Base-by-base conservation (phyloP, 176 grass and related monocot species). In the Musa schizocarpa region DNA sequence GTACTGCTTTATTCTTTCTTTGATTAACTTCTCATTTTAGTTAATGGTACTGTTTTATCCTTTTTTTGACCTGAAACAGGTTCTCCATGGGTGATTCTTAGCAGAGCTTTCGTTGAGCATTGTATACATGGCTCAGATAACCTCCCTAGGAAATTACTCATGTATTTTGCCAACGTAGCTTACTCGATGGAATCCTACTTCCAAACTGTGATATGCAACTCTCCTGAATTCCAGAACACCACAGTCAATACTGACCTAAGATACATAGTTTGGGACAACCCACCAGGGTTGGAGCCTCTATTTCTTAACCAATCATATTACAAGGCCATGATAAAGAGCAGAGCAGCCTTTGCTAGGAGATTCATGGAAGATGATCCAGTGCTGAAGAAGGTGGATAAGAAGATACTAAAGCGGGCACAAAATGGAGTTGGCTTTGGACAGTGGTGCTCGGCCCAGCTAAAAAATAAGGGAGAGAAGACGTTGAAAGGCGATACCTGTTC, bases 81-180 rank as follows among this genome's bases (percentile, higher is more conserved):
- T 79, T 96, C 92, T 74, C 92, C 89, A 8, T 96, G 92, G 92
- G 62, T 92, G 77, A 85, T 92, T 76, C 80, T 96, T 16, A 96
- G 89, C 43, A 85, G 83, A 76, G 78, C 74, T 70, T 96, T 96
- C 20, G 55, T 83, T 52, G 84, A 92, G 65, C 81, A 96, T 48
- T 83, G 74, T n/a, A 85, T 96, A 50, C 68, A 81, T 64, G 86
- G 89, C 7, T 87, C 77, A 78, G 82, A 96, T 50, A 92, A 96
- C 65, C 85, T 96, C 17, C 89, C 89, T 13, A 87, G 92, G 72
- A 87, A 34, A 66, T 76, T 96, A 50, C 77, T 96, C 11, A 92
- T 92, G 92, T 96, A 96, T 62, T 87, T 89, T 50, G 73, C 86
- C 53, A 96, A 96, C 68, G 74, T 87, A 52, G 82, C 82, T 0